Evolutionary conservation across 495 filamentous ascomycete species (phyloP).

Genomic region (Corynascus novoguineensis): DNA sequence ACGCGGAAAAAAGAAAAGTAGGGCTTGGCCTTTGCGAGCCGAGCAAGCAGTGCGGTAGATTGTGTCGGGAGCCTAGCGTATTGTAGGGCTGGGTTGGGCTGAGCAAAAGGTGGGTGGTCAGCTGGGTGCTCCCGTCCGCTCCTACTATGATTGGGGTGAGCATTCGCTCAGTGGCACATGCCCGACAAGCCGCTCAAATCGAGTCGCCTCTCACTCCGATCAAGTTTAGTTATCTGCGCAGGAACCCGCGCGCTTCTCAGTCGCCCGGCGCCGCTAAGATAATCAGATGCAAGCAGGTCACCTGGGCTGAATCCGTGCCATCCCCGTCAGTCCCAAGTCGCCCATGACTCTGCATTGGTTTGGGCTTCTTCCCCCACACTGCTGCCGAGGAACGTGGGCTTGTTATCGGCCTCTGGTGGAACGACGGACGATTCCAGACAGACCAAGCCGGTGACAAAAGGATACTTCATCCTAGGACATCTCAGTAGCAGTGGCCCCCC

Average conservation of each 20-base stretch:
- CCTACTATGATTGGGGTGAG: not conserved
- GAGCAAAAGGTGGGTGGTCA: not conserved
- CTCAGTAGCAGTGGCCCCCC: not conserved
- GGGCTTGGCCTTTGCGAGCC: not conserved
- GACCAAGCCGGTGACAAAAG: not conserved
- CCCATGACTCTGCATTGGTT: no score
- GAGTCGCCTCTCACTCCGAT: not conserved
- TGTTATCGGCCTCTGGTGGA: not conserved
- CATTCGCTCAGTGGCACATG: not conserved
- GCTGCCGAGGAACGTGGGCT: not conserved
- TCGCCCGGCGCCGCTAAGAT: slow-evolving; percentile 15
- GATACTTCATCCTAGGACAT: not conserved
- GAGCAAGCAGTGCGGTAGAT: not conserved
- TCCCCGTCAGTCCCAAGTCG: no score
- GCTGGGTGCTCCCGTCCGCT: slow-evolving; percentile 1
- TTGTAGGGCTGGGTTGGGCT: not conserved
- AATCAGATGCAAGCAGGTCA: no score
- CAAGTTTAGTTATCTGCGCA: slow-evolving; percentile 32
- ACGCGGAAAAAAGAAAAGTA: no score
- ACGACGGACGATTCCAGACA: not conserved
- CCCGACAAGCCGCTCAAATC: not conserved
- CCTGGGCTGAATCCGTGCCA: no score
- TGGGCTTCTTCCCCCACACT: not conserved
- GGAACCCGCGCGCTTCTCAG: slow-evolving; percentile 31
- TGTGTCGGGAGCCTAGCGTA: no score